phyloP scores from a whole-genome alignment of 106 monocot genomes.

The Alisma plantagoaquatica region DNA sequence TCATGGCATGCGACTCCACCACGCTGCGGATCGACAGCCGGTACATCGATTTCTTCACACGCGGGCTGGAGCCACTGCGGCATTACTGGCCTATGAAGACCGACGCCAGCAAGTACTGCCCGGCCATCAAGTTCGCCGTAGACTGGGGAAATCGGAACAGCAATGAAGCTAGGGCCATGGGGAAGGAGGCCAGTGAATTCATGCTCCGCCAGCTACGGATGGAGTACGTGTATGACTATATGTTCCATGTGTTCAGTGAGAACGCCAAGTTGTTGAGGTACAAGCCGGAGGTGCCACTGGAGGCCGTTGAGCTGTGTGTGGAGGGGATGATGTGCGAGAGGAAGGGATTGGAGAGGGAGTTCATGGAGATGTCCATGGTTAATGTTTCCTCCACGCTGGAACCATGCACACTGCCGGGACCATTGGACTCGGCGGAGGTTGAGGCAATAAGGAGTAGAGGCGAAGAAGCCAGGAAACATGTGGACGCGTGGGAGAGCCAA shows the following conservation, averaged over 20 bases:
- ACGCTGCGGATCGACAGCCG: conserved; percentile 42
- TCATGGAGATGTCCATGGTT: conserved; percentile 5
- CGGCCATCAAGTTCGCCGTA: not conserved
- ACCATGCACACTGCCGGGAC: conserved; percentile 1
- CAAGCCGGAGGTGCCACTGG: not conserved
- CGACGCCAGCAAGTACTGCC: conserved; percentile 38
- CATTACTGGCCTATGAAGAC: conserved; percentile 66
- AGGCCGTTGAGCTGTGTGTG: not conserved
- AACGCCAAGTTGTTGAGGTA: conserved; percentile 2
- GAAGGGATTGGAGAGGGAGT: not conserved
- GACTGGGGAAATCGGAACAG: not conserved
- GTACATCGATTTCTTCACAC: no score
- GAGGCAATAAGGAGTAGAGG: not conserved
- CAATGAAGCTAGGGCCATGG: not conserved
- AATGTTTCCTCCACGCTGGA: not conserved
- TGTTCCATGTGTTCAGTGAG: not conserved
- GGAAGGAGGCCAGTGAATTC: not conserved
- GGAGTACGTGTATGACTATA: conserved; percentile 6
- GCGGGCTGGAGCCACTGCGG: conserved; percentile 49
- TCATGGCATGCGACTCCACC: no score
- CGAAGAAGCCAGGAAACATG: not conserved
- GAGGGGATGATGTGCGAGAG: not conserved
- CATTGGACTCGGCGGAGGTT: not conserved
- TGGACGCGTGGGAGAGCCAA: conserved; percentile 1
- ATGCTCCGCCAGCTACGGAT: not conserved